A percentile compares a stretch with the other conserved stretches of the same genome.
Evolutionary conservation across 495 filamentous ascomycete genomes (phyloP).

Genomic region (Penicillium pulvis): DNA sequence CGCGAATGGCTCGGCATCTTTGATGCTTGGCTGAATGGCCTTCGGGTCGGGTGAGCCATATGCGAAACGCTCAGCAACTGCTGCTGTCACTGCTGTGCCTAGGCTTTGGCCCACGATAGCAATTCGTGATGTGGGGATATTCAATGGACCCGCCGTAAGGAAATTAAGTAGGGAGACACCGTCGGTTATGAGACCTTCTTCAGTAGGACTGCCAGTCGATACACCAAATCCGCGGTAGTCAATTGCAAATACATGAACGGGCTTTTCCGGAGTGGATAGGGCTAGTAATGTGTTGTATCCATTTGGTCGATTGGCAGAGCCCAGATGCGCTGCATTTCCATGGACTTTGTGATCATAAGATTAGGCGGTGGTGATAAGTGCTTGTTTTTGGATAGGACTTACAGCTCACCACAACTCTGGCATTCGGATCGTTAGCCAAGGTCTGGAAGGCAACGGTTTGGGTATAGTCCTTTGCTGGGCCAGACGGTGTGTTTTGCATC

Average conservation of each 20-base stretch:
- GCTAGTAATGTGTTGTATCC: constrained; percentile 43
- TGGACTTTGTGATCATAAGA: constrained; percentile 37
- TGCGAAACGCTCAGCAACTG: constrained; percentile 67
- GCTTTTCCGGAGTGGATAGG: constrained; percentile 49
- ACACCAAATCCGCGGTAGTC: constrained; percentile 92
- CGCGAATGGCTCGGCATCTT: constrained; percentile 56
- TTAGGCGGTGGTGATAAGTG: not conserved
- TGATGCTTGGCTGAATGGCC: constrained; percentile 39
- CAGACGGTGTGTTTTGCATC: constrained; percentile 35
- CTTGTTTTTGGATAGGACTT: constrained; percentile 19
- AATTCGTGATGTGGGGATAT: constrained; percentile 69
- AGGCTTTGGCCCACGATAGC: constrained; percentile 86
- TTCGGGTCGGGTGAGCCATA: constrained; percentile 43
- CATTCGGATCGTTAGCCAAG: constrained; percentile 56
- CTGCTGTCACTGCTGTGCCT: constrained; percentile 80
- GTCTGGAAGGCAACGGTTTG: constrained; percentile 53
- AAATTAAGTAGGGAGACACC: constrained; percentile 70
- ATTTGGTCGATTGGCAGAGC: constrained; percentile 45
- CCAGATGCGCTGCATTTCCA: constrained; percentile 51
- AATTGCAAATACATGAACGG: constrained; percentile 68
- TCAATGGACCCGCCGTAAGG: constrained; percentile 40
- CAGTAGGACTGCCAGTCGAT: constrained; percentile 77
- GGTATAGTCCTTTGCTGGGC: constrained; percentile 44
- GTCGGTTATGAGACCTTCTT: constrained; percentile 80
- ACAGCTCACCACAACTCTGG: constrained; percentile 60